These are phyloP conservation scores for Sporisorium iseilematis-ciliati DNA, from an alignment of 1,284 basidiomycete genomes.

Conservation along the genomic window DNA sequence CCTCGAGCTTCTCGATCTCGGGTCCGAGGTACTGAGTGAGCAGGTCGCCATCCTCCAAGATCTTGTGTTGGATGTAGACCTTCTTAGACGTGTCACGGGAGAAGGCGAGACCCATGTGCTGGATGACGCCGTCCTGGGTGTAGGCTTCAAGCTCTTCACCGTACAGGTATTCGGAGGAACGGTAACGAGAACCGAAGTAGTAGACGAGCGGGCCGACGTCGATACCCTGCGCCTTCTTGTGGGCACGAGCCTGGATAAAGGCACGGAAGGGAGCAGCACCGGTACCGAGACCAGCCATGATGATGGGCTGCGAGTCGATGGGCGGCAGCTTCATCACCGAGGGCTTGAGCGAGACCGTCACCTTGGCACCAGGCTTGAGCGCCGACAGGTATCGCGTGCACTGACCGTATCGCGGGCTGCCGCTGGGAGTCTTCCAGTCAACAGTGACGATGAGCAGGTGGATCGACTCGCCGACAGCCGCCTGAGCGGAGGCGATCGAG, in stretches of 20 bases:
- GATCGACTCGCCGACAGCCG: conserved; percentile 91
- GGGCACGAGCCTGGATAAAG: conserved; percentile 93
- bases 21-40: conserved; percentile 74
- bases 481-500: conserved; percentile 94
- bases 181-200: conserved; percentile 97
- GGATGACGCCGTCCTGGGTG: conserved; percentile 84
- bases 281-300: conserved; percentile 98
- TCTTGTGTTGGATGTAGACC: conserved; percentile 99
- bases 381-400: conserved; percentile 93
- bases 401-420: conserved; percentile 86
- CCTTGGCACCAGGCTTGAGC: conserved; percentile 86
- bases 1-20: conserved; percentile 74
- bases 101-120: conserved; percentile 92
- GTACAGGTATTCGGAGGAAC: conserved; percentile 94
- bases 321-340: conserved; percentile 99
- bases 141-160: conserved; percentile 82
- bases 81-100: conserved; percentile 91
- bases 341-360: conserved; percentile 97
- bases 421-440: conserved; percentile 88
- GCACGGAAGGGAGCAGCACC: conserved; percentile 98
- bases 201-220: conserved; percentile 92
- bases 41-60: conserved; percentile 85
- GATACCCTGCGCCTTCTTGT: conserved; percentile 80
- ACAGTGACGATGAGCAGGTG: conserved; percentile 96
- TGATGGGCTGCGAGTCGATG: conserved; percentile 86